Evolutionary conservation across 495 filamentous ascomycete species (phyloP).

Genomic region (Acidomyces sp.): DNA sequence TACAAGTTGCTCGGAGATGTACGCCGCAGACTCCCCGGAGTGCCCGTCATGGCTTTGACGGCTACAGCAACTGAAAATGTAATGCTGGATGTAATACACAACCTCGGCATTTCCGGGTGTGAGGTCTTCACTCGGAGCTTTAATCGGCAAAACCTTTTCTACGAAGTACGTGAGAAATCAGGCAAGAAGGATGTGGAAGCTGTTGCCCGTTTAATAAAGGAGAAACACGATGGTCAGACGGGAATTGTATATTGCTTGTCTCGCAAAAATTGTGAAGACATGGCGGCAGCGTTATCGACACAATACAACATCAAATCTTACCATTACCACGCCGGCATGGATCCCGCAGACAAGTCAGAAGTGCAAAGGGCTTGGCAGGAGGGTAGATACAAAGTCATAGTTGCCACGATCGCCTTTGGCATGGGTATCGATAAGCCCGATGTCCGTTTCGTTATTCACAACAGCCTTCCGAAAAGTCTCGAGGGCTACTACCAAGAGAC

Average conservation of each 20-base stretch:
- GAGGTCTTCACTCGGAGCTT: conserved; percentile 77
- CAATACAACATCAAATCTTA: conserved; percentile 55
- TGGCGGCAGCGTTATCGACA: conserved; percentile 52
- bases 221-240: conserved; percentile 50
- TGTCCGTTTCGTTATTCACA: conserved; percentile 90
- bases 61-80: conserved; percentile 92
- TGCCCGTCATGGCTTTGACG: conserved; percentile 87
- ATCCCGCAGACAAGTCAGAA: conserved; percentile 44
- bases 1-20: conserved; percentile 76
- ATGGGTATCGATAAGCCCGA: conserved; percentile 98
- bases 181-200: conserved; percentile 44
- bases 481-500: conserved; percentile 98
- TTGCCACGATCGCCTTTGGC: conserved; percentile 97
- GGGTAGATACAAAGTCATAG: conserved; percentile 70
- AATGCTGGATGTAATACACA: conserved; percentile 75
- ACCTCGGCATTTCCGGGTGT: conserved; percentile 66
- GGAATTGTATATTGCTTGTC: conserved; percentile 93
- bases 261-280: conserved; percentile 64
- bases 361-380: conserved; percentile 74
- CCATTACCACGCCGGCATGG: conserved; percentile 77
- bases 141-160: conserved; percentile 82
- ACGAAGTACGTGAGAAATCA: conserved; percentile 54
- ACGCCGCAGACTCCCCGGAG: conserved; percentile 51
- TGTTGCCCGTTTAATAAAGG: conserved; percentile 61
- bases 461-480: conserved; percentile 82